A percentile compares a stretch with the other conserved stretches of the same genome.
These are phyloP conservation scores for Ogataea parapolymorpha DNA, from an alignment of 805 yeast species.

Conservation along the genomic window DNA sequence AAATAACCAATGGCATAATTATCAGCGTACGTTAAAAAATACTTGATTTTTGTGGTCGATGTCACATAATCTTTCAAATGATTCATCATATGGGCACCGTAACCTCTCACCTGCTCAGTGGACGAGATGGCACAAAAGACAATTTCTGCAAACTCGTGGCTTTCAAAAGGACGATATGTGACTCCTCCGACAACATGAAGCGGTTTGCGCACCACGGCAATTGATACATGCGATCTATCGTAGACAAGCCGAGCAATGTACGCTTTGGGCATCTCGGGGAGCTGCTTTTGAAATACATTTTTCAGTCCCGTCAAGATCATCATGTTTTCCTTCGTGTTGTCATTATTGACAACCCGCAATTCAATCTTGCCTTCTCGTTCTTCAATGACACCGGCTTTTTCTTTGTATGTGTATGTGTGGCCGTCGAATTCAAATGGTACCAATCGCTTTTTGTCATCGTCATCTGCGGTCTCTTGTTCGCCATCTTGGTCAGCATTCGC, in stretches of 20 bases:
- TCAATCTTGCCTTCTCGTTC: constrained; percentile 92
- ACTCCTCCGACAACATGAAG: constrained; percentile 91
- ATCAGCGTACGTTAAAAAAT: constrained; percentile 94
- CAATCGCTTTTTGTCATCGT: constrained; percentile 41
- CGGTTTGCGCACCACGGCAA: constrained; percentile 94
- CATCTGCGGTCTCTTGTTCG: constrained; percentile 34
- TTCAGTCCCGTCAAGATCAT: constrained; percentile 93
- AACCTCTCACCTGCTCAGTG: constrained; percentile 96
- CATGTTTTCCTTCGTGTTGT: constrained; percentile 79
- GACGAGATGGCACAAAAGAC: constrained; percentile 98
- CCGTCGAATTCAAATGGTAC: constrained; percentile 68
- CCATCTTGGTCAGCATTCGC: constrained; percentile 27
- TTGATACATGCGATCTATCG: constrained; percentile 89
- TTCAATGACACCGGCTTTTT: constrained; percentile 90
- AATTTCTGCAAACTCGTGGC: constrained; percentile 91
- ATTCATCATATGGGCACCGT: constrained; percentile 98
- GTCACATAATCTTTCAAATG: constrained; percentile 94
- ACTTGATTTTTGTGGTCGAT: constrained; percentile 78
- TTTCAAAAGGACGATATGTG: constrained; percentile 90
- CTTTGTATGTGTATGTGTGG: constrained; percentile 74
- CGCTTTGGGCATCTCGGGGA: constrained; percentile 98
- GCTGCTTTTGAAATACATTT: constrained; percentile 93
- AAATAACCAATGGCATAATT: constrained; percentile 98
- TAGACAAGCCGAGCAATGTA: constrained; percentile 92
- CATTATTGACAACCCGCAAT: constrained; percentile 95